These are phyloP conservation scores for Sphenostylis stenocarpa DNA, from an alignment of 306 rosid genomes.

Conservation along the genomic window DNA sequence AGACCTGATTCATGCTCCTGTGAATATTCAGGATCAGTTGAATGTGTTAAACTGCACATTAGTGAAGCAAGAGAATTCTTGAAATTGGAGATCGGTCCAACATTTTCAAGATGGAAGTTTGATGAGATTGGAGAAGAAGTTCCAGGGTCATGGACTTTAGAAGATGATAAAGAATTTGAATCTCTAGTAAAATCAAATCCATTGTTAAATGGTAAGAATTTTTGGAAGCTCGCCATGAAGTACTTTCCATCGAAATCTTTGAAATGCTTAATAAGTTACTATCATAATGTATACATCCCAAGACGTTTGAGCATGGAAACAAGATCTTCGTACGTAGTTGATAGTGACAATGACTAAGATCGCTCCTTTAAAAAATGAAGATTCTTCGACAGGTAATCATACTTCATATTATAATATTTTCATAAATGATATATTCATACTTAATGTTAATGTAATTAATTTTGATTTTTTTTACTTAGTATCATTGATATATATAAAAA, in stretches of 20 bases:
- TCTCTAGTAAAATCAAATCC: constrained; percentile 21
- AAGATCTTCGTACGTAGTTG: constrained; percentile 19
- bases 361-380: no score
- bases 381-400: background rate
- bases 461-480: no score
- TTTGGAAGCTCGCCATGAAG: constrained; percentile 41
- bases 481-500: no score
- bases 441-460: no score
- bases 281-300: constrained; percentile 42
- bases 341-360: constrained; percentile 32
- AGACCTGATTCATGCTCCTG: constrained; percentile 35
- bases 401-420: background rate
- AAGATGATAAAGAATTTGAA: constrained; percentile 3
- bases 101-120: constrained; percentile 44
- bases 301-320: constrained; percentile 32
- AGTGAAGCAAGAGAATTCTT: constrained; percentile 29
- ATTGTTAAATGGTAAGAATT: background rate
- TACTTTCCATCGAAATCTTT: constrained; percentile 38
- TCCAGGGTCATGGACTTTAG: no score
- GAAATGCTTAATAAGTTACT: constrained; percentile 37
- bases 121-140: constrained; percentile 43
- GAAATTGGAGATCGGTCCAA: constrained; percentile 30
- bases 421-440: background rate
- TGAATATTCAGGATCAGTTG: constrained; percentile 26
- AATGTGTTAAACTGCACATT: constrained; percentile 34